A percentile compares a stretch with the other conserved stretches of the same genome.
Conservation (phyloP, 2,329 filamentous ascomycete species). For the Claviceps maximensis region DNA sequence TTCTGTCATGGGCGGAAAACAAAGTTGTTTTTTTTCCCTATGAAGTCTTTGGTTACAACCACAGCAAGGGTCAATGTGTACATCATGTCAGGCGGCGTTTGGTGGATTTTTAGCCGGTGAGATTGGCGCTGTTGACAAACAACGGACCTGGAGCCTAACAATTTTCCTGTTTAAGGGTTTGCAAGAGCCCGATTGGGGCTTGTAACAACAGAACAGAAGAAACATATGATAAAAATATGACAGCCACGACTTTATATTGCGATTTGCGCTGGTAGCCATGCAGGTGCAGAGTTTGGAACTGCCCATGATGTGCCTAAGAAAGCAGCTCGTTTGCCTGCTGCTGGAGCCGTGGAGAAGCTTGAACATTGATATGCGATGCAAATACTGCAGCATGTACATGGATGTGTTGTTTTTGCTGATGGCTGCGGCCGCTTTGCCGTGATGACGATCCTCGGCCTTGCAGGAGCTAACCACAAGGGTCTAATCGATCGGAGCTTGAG, state of each 20-base stretch:
- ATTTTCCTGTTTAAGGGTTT: background rate
- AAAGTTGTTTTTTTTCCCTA: background rate
- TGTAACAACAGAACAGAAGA: constrained; percentile 4
- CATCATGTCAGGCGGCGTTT: constrained; percentile 28
- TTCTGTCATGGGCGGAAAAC: background rate
- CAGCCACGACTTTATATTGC: background rate
- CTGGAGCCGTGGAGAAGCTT: background rate
- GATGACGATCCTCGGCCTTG: background rate
- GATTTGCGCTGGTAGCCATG: background rate
- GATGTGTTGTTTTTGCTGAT: no score
- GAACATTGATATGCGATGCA: background rate
- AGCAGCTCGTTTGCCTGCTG: background rate
- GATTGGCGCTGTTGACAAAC: constrained; percentile 10
- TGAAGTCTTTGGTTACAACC: background rate
- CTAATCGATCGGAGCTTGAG: constrained; percentile 5
- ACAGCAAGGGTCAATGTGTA: constrained; percentile 16
- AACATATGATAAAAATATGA: constrained; percentile 3
- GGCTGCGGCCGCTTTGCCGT: no score
- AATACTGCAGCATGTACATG: no score
- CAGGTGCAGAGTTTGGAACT: background rate
- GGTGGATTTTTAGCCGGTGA: constrained; percentile 14
- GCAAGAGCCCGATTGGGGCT: background rate
- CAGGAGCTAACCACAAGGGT: background rate
- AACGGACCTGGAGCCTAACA: constrained; percentile 1
- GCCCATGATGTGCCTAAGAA: background rate